A percentile compares a stretch with the other conserved stretches of the same genome.
These are phyloP conservation scores for Salvia splendens DNA, from an alignment of 257 asterid species.

Conservation along the genomic window DNA sequence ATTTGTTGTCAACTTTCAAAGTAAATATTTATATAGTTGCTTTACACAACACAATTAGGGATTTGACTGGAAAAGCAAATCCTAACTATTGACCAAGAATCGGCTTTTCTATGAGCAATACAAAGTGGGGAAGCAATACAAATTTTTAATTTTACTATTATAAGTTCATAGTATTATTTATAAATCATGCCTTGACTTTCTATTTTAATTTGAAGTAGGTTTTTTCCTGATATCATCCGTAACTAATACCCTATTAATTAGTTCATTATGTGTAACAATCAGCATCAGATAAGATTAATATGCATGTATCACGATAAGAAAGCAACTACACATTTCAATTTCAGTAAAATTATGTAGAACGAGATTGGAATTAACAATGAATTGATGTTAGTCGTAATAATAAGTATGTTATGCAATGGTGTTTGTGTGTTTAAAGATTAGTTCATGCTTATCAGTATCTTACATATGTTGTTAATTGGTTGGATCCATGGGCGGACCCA, in stretches of 20 bases:
- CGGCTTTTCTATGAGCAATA: slow-evolving; percentile 11
- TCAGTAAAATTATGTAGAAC: too few relatives aligned
- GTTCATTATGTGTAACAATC: too few relatives aligned
- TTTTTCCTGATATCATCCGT: slow-evolving; percentile 22
- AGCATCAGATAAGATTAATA: too few relatives aligned
- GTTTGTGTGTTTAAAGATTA: too few relatives aligned
- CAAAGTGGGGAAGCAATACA: slow-evolving; percentile 3
- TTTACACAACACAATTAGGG: slow-evolving; percentile 16
- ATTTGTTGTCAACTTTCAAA: slow-evolving; percentile 2
- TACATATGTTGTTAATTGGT: too few relatives aligned
- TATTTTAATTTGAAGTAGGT: slow-evolving; percentile 29
- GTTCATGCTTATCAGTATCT: too few relatives aligned
- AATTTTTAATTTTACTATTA: neutral
- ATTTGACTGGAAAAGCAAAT: slow-evolving; percentile 9
- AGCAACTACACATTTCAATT: too few relatives aligned
- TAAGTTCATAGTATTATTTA: neutral
- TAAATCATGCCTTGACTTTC: slow-evolving; percentile 11
- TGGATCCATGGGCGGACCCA: too few relatives aligned
- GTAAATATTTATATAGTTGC: neutral
- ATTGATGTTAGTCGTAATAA: too few relatives aligned
- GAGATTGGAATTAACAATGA: too few relatives aligned
- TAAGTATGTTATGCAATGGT: too few relatives aligned
- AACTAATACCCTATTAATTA: slow-evolving; percentile 21
- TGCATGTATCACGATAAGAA: too few relatives aligned
- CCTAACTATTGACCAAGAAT: slow-evolving; percentile 23